A percentile compares a stretch with the other conserved stretches of the same genome.
phyloP scores from a whole-genome alignment of 768 basidiomycete genomes.

The Rubroboletus satanas region DNA sequence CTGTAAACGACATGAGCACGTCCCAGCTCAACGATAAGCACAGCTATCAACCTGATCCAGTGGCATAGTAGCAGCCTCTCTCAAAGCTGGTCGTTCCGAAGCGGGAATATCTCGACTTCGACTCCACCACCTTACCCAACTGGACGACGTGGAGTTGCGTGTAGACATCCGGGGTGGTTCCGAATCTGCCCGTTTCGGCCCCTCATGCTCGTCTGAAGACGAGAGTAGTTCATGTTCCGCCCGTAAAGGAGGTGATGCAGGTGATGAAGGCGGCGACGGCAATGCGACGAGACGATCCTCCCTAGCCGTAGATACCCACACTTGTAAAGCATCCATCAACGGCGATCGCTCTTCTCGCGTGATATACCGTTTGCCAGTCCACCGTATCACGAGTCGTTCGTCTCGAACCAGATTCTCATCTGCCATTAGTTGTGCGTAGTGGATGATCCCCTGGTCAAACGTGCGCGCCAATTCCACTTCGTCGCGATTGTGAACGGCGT shows the following conservation, averaged over 20 bases:
- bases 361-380: conserved; percentile 71
- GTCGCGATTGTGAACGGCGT: conserved; percentile 35
- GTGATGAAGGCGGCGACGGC: conserved; percentile 8
- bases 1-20: conserved; percentile 13
- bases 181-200: conserved; percentile 33
- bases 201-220: conserved; percentile 21
- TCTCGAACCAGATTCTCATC: conserved; percentile 60
- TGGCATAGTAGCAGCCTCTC: conserved; percentile 25
- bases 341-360: conserved; percentile 72
- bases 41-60: conserved; percentile 18
- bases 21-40: not conserved
- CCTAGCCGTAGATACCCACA: conserved; percentile 46
- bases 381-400: conserved; percentile 68
- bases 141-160: conserved; percentile 52
- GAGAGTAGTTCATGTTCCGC: conserved; percentile 30
- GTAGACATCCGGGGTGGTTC: conserved; percentile 36
- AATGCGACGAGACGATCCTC: conserved; percentile 22
- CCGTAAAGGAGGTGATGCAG: conserved; percentile 1
- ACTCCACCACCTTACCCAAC: conserved; percentile 88
- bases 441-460: conserved; percentile 61
- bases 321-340: conserved; percentile 66
- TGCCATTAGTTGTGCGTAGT: conserved; percentile 61
- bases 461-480: conserved; percentile 51
- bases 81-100: conserved; percentile 21
- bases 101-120: conserved; percentile 44